Base-by-base conservation (phyloP, 129 eudicot species). In the Arctium lappa region DNA sequence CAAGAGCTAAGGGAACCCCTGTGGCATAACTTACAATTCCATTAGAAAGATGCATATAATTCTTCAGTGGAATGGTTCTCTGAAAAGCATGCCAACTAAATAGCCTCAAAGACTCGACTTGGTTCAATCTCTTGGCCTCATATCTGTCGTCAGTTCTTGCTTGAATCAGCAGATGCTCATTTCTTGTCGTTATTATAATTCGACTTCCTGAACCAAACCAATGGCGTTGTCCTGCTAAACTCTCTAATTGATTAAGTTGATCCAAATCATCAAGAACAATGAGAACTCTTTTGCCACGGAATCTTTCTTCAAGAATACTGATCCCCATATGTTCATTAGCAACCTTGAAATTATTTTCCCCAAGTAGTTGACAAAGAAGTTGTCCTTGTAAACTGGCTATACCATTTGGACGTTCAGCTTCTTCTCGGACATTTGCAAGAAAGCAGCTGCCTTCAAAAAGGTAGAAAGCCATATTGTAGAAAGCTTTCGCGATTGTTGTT, bases 251-350 rank as follows among this genome's bases (percentile, higher is more conserved):
- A 40, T 70, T 69, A 2, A 6, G n/a, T 37, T 81, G 69, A 27
- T 86, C 80, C 11, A 86, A 74, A 34, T 81, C 88, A 77, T 86
- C 88, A 18, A 86, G 76, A 33, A 86, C 76, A 18, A 81, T 11
- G 36, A 46, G 72, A 44, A 85, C 80, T 69, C 8, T 82, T 39
- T 12, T 33, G 69, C 8, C 65, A 60, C 68, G 68, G 68, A 60
- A 60, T 60, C 68, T 60, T 15, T 12, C 66, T 6, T 22, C 29
- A 16, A 81, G 60, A 9, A 81, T 60, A 34, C 37, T 11, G 15
- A 3, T 72, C 62, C 79, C 77, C 7, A n/a, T 36, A 37, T n/a
- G 50, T 27, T 15, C 50, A 81, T 74, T 60, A 5, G 36, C 15
- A n/a, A 68, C 40, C 36, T 79, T 79, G 15, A 66, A 8, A 40